phyloP scores from a whole-genome alignment of 495 filamentous ascomycete species.

The Xylaria nigripes region DNA sequence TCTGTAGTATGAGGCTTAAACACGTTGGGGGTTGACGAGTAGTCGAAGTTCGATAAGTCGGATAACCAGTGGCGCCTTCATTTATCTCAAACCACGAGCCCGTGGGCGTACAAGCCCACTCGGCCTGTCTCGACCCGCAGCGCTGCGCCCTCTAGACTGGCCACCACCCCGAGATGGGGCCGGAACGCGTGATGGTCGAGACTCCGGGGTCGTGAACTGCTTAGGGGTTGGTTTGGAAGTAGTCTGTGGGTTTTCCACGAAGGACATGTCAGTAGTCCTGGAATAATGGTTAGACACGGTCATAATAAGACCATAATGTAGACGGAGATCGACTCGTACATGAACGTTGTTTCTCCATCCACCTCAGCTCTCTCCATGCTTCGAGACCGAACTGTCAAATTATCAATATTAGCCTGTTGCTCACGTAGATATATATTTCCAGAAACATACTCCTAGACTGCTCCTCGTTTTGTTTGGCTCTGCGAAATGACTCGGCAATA shows the following conservation, averaged over 20 bases:
- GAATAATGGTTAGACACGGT: constrained; percentile 20
- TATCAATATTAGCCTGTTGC: not conserved
- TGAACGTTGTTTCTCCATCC: constrained; percentile 72
- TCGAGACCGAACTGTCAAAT: constrained; percentile 16
- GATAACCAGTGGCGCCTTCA: not conserved
- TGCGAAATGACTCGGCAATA: constrained; percentile 59
- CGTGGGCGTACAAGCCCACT: constrained; percentile 24
- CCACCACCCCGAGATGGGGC: constrained; percentile 34
- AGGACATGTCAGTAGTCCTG: constrained; percentile 91
- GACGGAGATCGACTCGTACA: constrained; percentile 48
- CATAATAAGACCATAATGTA: not conserved
- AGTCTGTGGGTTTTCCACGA: constrained; percentile 77
- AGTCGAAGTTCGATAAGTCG: not conserved
- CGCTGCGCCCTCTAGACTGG: constrained; percentile 20
- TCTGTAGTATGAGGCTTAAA: not conserved
- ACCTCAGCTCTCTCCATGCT: constrained; percentile 25
- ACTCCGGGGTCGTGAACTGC: constrained; percentile 51
- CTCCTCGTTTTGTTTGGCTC: constrained; percentile 49
- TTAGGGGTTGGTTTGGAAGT: constrained; percentile 57
- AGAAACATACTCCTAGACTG: constrained; percentile 4
- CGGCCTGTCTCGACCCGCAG: constrained; percentile 20
- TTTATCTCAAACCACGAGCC: constrained; percentile 26
- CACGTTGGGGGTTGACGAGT: not conserved
- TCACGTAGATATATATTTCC: not conserved
- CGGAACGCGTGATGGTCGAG: constrained; percentile 35